phyloP scores from a whole-genome alignment of 108 stramenopile species.

The Stephanodiscus minutulus region DNA sequence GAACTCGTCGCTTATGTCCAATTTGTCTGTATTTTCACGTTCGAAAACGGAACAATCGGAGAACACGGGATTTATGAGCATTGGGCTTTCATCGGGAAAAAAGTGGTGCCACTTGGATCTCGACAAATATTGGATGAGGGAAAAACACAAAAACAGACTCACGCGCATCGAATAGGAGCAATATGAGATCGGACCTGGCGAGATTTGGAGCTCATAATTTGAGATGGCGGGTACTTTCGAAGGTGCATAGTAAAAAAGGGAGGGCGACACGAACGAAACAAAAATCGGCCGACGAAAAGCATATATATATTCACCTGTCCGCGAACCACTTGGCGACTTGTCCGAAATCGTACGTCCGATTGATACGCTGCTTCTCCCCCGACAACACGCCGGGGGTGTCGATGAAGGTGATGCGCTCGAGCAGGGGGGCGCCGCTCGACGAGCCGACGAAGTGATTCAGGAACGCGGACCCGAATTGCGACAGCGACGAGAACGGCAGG shows the following conservation, averaged over 20 bases:
- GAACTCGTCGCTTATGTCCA: conserved; percentile 74
- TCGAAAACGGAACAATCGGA: background rate
- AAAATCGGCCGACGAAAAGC: no score
- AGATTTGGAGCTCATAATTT: no score
- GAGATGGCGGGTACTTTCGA: no score
- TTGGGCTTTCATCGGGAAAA: no score
- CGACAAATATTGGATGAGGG: background rate
- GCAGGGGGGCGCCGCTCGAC: conserved; percentile 41
- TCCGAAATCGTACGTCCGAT: conserved; percentile 64
- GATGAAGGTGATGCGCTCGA: conserved; percentile 73
- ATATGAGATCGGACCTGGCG: conserved; percentile 63
- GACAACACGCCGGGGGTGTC: conserved; percentile 90
- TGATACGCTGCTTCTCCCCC: conserved; percentile 87
- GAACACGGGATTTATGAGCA: background rate
- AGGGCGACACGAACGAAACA: no score
- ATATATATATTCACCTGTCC: conserved; percentile 23
- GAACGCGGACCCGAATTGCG: conserved; percentile 76
- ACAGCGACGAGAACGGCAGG: conserved; percentile 62
- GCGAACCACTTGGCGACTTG: conserved; percentile 79
- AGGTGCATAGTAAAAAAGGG: no score
- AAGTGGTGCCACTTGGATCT: no score
- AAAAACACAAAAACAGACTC: conserved; percentile 6
- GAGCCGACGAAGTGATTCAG: conserved; percentile 60
- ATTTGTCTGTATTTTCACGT: background rate
- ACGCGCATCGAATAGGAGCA: conserved; percentile 79